Base-by-base conservation (phyloP, 73 alveolate species). In the Effrenium voratum region DNA sequence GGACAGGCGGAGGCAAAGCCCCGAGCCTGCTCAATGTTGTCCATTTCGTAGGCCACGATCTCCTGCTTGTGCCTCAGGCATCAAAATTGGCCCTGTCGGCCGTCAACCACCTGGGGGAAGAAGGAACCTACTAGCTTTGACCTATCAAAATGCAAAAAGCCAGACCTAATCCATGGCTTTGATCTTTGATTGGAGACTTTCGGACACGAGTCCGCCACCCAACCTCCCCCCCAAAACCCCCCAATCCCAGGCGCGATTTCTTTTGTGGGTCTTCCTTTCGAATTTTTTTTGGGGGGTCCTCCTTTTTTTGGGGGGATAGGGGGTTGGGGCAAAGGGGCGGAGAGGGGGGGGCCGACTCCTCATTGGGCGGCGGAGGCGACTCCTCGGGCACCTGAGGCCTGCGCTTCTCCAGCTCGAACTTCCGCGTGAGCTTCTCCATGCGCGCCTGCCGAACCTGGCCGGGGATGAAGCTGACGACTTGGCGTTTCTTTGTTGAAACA, bases 1-100 rank as follows among this genome's bases (percentile, higher is more conserved):
- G n/a, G n/a, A n/a, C n/a, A n/a, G n/a, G n/a, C n/a, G n/a, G n/a
- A n/a, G n/a, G n/a, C n/a, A n/a, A n/a, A n/a, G n/a, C n/a, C 15
- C 41, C 30, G 43, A 1, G 57, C 95, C 97, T 68, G 86, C 43
- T 90, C 97, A 34, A 90, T 70, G 87, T 70, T 45, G 75, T 90
- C 97, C 97, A 90, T 90, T 80, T 90, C 97, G 45, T 4, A 90
- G 57, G 97, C 97, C 57, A 90, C 97, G 41, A 90, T 90, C 87
- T 90, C 97, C 87, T 90, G 97, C 87, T 90, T 90, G 47, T 90
- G 97, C 97, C 97, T 90, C 60, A 24, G 8, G 57, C 81, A 26
- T 24, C n/a, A n/a, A n/a, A n/a, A n/a, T n/a, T n/a, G n/a, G n/a
- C n/a, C n/a, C n/a, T n/a, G n/a, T n/a, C n/a, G n/a, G n/a, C n/a